phyloP scores from a whole-genome alignment of 495 filamentous ascomycete species.

The Baudoinia panamericana region DNA sequence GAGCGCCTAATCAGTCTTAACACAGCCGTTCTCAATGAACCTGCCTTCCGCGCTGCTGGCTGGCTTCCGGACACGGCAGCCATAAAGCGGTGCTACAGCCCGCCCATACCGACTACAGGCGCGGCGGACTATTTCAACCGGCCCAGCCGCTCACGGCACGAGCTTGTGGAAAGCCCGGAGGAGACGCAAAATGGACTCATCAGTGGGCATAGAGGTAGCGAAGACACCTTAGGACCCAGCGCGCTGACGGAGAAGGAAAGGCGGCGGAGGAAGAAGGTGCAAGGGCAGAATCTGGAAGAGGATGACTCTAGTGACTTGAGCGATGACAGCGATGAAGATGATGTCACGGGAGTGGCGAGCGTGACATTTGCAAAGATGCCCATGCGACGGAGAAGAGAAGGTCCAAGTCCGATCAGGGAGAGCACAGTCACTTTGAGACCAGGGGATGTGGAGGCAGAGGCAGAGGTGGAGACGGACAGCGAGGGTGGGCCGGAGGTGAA shows the following conservation, averaged over 20 bases:
- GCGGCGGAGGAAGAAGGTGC: conserved; percentile 23
- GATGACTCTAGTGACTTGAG: conserved; percentile 95
- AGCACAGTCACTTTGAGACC: background rate
- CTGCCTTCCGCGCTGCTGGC: conserved; percentile 89
- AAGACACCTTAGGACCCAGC: conserved; percentile 58
- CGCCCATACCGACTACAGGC: conserved; percentile 68
- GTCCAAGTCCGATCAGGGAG: conserved; percentile 35
- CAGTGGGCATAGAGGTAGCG: conserved; percentile 56
- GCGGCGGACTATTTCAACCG: conserved; percentile 57
- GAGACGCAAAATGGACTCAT: conserved; percentile 75
- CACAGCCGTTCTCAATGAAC: conserved; percentile 75
- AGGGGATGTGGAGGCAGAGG: conserved; percentile 16
- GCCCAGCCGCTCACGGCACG: conserved; percentile 26
- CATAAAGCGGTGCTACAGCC: conserved; percentile 85
- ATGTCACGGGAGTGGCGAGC: conserved; percentile 50
- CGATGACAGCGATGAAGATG: conserved; percentile 79
- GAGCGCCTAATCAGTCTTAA: conserved; percentile 91
- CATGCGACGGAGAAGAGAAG: conserved; percentile 67
- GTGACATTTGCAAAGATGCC: conserved; percentile 96
- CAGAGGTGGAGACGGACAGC: no score
- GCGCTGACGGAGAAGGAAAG: conserved; percentile 31
- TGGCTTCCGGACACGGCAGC: conserved; percentile 68
- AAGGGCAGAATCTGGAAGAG: conserved; percentile 70
- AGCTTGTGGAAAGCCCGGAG: conserved; percentile 47
- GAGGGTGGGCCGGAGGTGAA: conserved; percentile 24